A percentile compares a stretch with the other conserved stretches of the same genome.
These are phyloP conservation scores for Kalaharituber pfeilii DNA, from an alignment of 2,329 filamentous ascomycete genomes.

Conservation along the genomic window DNA sequence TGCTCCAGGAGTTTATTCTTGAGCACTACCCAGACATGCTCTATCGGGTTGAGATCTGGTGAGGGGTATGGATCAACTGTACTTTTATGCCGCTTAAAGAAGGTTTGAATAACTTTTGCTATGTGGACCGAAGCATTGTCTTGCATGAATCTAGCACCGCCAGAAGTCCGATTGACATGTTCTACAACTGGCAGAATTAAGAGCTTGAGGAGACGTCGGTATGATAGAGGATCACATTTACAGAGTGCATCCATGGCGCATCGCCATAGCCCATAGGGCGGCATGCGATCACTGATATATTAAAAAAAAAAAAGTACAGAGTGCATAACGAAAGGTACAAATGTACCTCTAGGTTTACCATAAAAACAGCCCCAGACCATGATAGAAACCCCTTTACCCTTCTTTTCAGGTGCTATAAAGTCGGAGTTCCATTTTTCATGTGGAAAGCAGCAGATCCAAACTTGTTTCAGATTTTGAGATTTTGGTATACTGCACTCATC, in stretches of 20 bases:
- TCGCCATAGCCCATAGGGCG: too few species aligned
- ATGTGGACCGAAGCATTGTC: conserved; percentile 22
- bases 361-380: conserved; percentile 15
- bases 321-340: conserved; percentile 1
- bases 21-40: too few species aligned
- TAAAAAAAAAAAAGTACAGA: too few species aligned
- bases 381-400: conserved; percentile 4
- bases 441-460: conserved; percentile 11
- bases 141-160: conserved; percentile 14
- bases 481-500: conserved; percentile 17
- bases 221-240: neutral
- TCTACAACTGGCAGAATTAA: neutral
- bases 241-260: too few species aligned
- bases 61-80: conserved; percentile 17
- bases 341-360: neutral
- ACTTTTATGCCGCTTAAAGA: conserved; percentile 13
- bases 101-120: too few species aligned
- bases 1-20: conserved; percentile 16
- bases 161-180: neutral
- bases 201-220: neutral
- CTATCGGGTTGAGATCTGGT: conserved; percentile 21
- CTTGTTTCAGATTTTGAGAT: conserved; percentile 3
- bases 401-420: conserved; percentile 5
- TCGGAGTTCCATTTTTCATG: conserved; percentile 8
- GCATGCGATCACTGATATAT: too few species aligned